Percentiles rank a stretch among this genome's conserved stretches.
phyloP scores from a whole-genome alignment of 495 filamentous ascomycete genomes.

The Glarea lozoyensis region DNA sequence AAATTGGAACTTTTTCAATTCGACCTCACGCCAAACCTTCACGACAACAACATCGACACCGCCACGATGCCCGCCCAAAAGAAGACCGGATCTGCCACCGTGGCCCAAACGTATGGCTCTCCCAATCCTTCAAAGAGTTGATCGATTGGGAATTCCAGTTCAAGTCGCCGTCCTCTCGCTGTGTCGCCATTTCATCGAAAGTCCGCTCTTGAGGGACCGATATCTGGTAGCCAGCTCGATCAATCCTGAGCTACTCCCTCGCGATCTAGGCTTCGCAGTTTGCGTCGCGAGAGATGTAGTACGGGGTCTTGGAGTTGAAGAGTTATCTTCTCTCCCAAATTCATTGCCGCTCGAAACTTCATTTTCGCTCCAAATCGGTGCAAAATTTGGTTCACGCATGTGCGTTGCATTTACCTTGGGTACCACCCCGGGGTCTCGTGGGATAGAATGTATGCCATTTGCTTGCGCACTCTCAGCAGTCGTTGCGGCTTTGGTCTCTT shows the following conservation, averaged over 20 bases:
- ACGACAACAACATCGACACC: slow-evolving; percentile 31
- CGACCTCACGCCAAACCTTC: slow-evolving; percentile 10
- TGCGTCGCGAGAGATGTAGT: slow-evolving; percentile 42
- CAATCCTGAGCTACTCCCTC: slow-evolving; percentile 53
- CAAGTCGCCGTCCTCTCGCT: slow-evolving; percentile 74
- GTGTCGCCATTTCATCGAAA: slow-evolving; percentile 42
- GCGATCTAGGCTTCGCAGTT: slow-evolving; percentile 33
- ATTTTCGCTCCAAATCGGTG: too few species aligned
- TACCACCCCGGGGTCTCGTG: slow-evolving; percentile 69
- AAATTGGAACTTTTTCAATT: slow-evolving; percentile 1
- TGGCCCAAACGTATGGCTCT: slow-evolving; percentile 53
- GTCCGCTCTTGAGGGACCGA: slow-evolving; percentile 24
- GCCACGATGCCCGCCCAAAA: slow-evolving; percentile 42
- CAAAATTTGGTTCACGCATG: too few species aligned
- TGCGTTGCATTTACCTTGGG: slow-evolving; percentile 43
- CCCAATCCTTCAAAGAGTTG: slow-evolving; percentile 34
- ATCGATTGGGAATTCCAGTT: slow-evolving; percentile 45
- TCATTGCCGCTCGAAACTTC: slow-evolving; percentile 48
- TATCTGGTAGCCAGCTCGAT: slow-evolving; percentile 66
- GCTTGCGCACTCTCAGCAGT: not conserved
- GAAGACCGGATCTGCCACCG: slow-evolving; percentile 28
- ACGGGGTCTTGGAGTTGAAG: slow-evolving; percentile 77
- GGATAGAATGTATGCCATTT: slow-evolving; percentile 40
- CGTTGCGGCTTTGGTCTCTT: slow-evolving; percentile 28
- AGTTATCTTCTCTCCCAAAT: slow-evolving; percentile 72